phyloP scores from a whole-genome alignment of 163 green algal genomes.

The Chlamydomonas reinhardtii region DNA sequence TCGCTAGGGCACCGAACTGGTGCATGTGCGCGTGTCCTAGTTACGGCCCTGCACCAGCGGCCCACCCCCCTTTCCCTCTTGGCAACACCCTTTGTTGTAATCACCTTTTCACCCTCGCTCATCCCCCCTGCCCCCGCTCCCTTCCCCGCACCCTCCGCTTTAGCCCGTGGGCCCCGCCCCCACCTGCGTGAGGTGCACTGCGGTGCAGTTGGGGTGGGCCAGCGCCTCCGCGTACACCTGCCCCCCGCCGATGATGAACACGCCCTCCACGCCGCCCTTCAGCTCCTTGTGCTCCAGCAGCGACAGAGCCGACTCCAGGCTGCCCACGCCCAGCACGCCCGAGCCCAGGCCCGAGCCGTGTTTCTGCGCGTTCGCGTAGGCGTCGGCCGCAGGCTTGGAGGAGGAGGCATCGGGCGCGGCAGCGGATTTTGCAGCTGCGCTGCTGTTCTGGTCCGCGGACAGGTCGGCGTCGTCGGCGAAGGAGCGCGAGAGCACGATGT shows the following conservation, averaged over 20 bases:
- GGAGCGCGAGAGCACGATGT: conserved; percentile 88
- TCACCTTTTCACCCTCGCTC: too few species aligned
- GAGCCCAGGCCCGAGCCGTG: background rate
- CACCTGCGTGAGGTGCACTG: conserved; percentile 90
- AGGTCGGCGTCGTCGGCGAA: background rate
- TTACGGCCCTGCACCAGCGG: too few species aligned
- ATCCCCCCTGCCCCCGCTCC: too few species aligned
- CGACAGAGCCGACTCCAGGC: conserved; percentile 85
- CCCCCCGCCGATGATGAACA: conserved; percentile 98
- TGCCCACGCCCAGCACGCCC: conserved; percentile 66
- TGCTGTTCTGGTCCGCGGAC: conserved; percentile 22
- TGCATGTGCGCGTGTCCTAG: too few species aligned
- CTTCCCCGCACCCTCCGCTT: too few species aligned
- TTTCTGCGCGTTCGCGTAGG: background rate
- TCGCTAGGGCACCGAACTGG: too few species aligned
- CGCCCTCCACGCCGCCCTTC: conserved; percentile 78
- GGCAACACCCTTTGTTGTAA: too few species aligned
- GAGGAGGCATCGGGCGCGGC: background rate
- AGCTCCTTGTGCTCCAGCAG: conserved; percentile 68
- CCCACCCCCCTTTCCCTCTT: too few species aligned
- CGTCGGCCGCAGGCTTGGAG: background rate
- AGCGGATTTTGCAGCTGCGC: background rate
- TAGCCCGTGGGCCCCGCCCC: background rate
- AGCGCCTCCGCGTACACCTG: conserved; percentile 91
- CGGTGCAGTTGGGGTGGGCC: conserved; percentile 75